Evolutionary conservation across 2,329 filamentous ascomycete species (phyloP).

Genomic region (Fusarium pseudocircinatum): DNA sequence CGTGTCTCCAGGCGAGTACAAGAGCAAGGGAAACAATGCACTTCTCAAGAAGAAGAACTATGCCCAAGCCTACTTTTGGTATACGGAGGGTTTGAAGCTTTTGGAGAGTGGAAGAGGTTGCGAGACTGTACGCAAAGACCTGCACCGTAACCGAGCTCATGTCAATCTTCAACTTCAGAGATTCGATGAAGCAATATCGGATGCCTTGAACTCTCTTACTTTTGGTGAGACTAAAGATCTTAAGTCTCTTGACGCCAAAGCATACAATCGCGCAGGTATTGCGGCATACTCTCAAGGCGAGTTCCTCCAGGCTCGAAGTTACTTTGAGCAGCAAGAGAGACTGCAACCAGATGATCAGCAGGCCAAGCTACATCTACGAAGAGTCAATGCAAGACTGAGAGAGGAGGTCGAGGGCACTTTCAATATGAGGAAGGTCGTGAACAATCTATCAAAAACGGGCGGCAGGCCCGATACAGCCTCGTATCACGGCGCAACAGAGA

Average conservation of each 20-base stretch:
- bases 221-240: not conserved
- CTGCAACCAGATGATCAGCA: constrained; percentile 40
- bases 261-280: constrained; percentile 46
- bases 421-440: constrained; percentile 37
- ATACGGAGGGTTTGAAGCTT: constrained; percentile 40
- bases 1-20: constrained; percentile 30
- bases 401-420: constrained; percentile 39
- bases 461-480: constrained; percentile 46
- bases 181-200: constrained; percentile 45
- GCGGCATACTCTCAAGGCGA: constrained; percentile 45
- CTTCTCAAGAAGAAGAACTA: constrained; percentile 32
- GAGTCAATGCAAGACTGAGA: constrained; percentile 33
- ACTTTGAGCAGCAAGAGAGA: constrained; percentile 37
- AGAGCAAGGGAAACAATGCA: constrained; percentile 45
- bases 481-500: constrained; percentile 40
- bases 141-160: constrained; percentile 46
- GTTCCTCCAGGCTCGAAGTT: constrained; percentile 35
- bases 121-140: constrained; percentile 43
- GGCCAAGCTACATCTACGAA: constrained; percentile 29
- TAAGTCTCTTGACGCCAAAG: constrained; percentile 44
- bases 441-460: constrained; percentile 38
- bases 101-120: not conserved
- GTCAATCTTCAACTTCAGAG: constrained; percentile 46
- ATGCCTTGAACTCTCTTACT: constrained; percentile 46
- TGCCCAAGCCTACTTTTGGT: constrained; percentile 37